These are phyloP conservation scores for Ogataea methanolica DNA, from an alignment of 805 yeast species.

Conservation along the genomic window DNA sequence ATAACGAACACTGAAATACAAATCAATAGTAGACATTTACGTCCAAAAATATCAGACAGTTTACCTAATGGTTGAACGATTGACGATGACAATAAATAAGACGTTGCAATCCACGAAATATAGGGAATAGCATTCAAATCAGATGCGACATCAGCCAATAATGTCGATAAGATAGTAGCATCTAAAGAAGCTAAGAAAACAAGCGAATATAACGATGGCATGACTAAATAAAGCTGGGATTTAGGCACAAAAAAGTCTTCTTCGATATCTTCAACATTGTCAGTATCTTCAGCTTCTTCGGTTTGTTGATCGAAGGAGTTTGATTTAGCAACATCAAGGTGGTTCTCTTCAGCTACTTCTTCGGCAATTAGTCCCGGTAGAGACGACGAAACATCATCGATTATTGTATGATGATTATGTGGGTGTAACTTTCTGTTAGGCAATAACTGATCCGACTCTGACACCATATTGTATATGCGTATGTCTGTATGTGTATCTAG, in stretches of 20 bases:
- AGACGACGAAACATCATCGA: constrained; percentile 23
- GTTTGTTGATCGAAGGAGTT: not conserved
- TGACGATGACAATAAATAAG: constrained; percentile 62
- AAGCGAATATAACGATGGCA: constrained; percentile 40
- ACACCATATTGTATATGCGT: not conserved
- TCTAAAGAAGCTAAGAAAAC: constrained; percentile 64
- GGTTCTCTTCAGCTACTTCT: constrained; percentile 20
- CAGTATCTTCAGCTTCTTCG: not conserved
- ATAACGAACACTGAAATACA: constrained; percentile 53
- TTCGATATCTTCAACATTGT: constrained; percentile 1
- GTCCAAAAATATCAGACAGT: constrained; percentile 66
- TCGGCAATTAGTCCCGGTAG: constrained; percentile 27
- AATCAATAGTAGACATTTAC: constrained; percentile 46
- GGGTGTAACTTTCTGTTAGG: not conserved
- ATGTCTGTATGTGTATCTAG: too few species aligned
- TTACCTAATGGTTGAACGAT: constrained; percentile 76
- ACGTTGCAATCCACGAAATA: constrained; percentile 70
- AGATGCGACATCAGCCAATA: constrained; percentile 61
- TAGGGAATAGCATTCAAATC: constrained; percentile 60
- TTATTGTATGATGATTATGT: not conserved
- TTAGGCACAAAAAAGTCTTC: constrained; percentile 26
- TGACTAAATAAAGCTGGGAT: constrained; percentile 28
- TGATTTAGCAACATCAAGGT: constrained; percentile 1
- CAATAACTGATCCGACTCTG: not conserved
- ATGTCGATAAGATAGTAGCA: constrained; percentile 62